phyloP scores from a whole-genome alignment of 805 yeast species.

The Candida methanosorbosa region DNA sequence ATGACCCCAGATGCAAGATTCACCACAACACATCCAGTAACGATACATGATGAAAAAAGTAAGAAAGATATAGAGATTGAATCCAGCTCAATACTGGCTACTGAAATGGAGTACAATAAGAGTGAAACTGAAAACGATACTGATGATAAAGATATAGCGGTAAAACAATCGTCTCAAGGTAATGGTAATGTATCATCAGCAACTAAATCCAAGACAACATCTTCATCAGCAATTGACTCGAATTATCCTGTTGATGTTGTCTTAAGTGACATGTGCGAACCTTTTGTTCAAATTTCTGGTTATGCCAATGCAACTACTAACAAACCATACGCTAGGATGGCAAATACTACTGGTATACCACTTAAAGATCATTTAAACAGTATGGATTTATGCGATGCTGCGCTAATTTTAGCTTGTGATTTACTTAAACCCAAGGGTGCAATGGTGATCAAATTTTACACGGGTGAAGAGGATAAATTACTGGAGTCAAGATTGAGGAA shows the following conservation, averaged over 20 bases:
- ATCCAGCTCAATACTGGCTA: background rate
- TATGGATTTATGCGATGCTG: constrained; percentile 91
- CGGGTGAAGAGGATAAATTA: constrained; percentile 68
- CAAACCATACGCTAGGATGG: constrained; percentile 83
- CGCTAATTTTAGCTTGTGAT: constrained; percentile 64
- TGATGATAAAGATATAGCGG: background rate
- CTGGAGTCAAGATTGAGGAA: constrained; percentile 51
- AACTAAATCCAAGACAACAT: background rate
- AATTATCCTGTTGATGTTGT: constrained; percentile 50
- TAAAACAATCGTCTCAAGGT: too few relatives aligned
- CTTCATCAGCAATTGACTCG: background rate
- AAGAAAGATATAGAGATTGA: background rate
- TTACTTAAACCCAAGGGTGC: constrained; percentile 63
- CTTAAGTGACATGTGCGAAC: constrained; percentile 79
- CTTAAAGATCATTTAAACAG: constrained; percentile 78
- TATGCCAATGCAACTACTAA: constrained; percentile 61
- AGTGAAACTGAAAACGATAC: background rate
- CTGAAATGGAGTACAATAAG: background rate
- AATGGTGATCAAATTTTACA: constrained; percentile 75
- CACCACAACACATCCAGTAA: background rate
- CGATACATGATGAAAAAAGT: background rate
- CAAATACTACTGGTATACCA: constrained; percentile 78
- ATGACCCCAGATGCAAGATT: background rate
- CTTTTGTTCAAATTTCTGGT: constrained; percentile 41
- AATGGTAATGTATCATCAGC: too few relatives aligned